These are phyloP conservation scores for Balansia obtecta DNA, from an alignment of 2,329 filamentous ascomycete species.

Conservation along the genomic window DNA sequence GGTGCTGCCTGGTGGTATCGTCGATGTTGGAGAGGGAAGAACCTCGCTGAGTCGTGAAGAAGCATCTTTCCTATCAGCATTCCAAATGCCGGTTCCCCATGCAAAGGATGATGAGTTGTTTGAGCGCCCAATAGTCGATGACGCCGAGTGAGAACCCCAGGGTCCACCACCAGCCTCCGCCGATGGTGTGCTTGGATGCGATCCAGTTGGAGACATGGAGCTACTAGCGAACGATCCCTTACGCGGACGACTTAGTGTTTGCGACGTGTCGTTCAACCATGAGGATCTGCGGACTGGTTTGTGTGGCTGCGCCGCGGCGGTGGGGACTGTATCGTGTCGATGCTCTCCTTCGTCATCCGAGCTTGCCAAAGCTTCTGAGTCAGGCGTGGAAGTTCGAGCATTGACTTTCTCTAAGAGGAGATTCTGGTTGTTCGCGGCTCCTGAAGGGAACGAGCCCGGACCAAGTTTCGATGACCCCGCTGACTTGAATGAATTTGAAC, in stretches of 20 bases:
- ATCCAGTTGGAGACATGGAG: conserved; percentile 67
- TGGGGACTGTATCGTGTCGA: conserved; percentile 39
- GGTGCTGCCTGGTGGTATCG: conserved; percentile 31
- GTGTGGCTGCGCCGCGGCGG: conserved; percentile 28
- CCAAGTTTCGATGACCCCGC: conserved; percentile 38
- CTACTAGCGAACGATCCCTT: conserved; percentile 67
- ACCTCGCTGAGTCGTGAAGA: conserved; percentile 64
- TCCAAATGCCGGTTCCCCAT: conserved; percentile 79
- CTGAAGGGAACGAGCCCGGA: conserved; percentile 30
- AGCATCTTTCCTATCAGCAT: conserved; percentile 63
- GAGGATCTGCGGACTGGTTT: conserved; percentile 63
- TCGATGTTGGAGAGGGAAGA: conserved; percentile 61
- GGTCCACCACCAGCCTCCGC: conserved; percentile 42
- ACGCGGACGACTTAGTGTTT: conserved; percentile 47
- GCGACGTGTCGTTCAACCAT: conserved; percentile 76
- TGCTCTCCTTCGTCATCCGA: conserved; percentile 84
- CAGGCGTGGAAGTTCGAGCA: conserved; percentile 73
- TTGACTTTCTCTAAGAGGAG: conserved; percentile 64
- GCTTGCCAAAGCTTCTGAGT: conserved; percentile 86
- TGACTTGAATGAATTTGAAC: conserved; percentile 35
- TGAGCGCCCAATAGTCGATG: conserved; percentile 35
- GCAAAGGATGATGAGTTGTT: conserved; percentile 35
- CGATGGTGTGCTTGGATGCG: conserved; percentile 70
- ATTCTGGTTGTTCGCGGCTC: conserved; percentile 46
- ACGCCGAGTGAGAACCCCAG: conserved; percentile 42